These are phyloP conservation scores for Chlamydomonas schloesseri DNA, from an alignment of 139 green algal species.

Conservation along the genomic window DNA sequence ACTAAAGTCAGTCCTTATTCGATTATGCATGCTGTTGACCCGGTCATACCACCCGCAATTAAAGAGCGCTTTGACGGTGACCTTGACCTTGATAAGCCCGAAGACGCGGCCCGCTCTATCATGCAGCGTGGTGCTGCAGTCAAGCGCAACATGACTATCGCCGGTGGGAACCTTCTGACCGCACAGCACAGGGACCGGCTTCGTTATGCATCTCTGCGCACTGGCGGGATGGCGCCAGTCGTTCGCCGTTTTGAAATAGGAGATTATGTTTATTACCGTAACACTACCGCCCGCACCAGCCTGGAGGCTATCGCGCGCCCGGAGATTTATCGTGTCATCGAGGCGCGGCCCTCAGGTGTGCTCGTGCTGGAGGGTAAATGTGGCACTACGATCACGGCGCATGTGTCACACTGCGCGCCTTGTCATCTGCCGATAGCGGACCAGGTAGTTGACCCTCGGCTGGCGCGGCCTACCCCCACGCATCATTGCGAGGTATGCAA, in stretches of 20 bases:
- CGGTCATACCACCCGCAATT: constrained; percentile 28
- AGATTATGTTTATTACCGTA: constrained; percentile 44
- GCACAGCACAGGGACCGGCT: constrained; percentile 46
- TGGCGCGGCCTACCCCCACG: neutral
- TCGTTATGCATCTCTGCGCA: constrained; percentile 28
- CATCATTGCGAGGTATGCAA: constrained; percentile 35
- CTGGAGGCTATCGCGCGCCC: constrained; percentile 13
- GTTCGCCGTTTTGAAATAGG: constrained; percentile 2
- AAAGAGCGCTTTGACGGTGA: neutral
- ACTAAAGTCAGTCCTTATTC: constrained; percentile 22
- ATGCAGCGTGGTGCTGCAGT: neutral
- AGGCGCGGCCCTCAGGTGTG: constrained; percentile 1
- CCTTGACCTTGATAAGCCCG: constrained; percentile 18
- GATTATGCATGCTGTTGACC: neutral
- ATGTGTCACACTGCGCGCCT: constrained; percentile 17
- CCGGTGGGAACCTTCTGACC: constrained; percentile 39
- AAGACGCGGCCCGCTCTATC: neutral
- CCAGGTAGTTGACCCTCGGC: neutral
- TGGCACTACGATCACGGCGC: constrained; percentile 2
- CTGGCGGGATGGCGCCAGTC: neutral
- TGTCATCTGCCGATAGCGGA: constrained; percentile 35
- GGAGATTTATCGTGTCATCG: neutral
- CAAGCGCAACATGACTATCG: neutral
- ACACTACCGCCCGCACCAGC: neutral
- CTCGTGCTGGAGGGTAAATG: constrained; percentile 29